Evolutionary conservation across 768 basidiomycete genomes (phyloP).

Genomic region (Termitomyces sp.): DNA sequence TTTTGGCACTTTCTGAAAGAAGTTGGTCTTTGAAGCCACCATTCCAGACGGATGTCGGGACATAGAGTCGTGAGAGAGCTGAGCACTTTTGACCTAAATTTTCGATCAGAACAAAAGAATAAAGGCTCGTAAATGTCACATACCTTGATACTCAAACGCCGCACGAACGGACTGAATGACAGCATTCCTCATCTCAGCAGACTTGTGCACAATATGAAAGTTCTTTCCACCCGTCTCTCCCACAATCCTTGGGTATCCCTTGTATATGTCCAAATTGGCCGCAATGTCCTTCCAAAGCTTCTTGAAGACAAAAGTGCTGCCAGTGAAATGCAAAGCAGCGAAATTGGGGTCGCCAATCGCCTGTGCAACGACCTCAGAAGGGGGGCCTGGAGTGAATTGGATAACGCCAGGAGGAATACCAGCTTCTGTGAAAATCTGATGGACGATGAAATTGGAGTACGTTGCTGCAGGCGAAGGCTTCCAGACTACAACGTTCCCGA

Average conservation of each 20-base stretch:
- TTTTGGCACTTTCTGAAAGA: slow-evolving; percentile 69
- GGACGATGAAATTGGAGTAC: slow-evolving; percentile 89
- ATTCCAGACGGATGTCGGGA: slow-evolving; percentile 82
- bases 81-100: slow-evolving; percentile 89
- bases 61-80: slow-evolving; percentile 87
- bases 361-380: slow-evolving; percentile 79
- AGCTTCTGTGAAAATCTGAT: slow-evolving; percentile 90
- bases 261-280: slow-evolving; percentile 80
- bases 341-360: slow-evolving; percentile 76
- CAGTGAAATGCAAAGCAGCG: slow-evolving; percentile 93
- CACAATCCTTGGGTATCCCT: slow-evolving; percentile 88
- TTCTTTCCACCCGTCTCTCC: slow-evolving; percentile 99
- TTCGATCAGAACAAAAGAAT: neutral
- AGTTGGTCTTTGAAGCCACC: slow-evolving; percentile 80
- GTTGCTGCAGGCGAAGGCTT: slow-evolving; percentile 95
- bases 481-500: slow-evolving; percentile 95
- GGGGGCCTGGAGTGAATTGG: slow-evolving; percentile 92
- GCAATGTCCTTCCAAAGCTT: slow-evolving; percentile 96
- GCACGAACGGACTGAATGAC: slow-evolving; percentile 82
- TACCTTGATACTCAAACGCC: slow-evolving; percentile 95
- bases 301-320: slow-evolving; percentile 91
- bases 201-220: slow-evolving; percentile 89
- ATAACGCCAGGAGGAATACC: slow-evolving; percentile 93
- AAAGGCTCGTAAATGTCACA: neutral
- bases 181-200: slow-evolving; percentile 86